Evolutionary conservation across 192 early-diverging fungal genomes (phyloP), one percentile per base, ranked within the genome.

Genomic region (Entophlyctis luteolus): DNA sequence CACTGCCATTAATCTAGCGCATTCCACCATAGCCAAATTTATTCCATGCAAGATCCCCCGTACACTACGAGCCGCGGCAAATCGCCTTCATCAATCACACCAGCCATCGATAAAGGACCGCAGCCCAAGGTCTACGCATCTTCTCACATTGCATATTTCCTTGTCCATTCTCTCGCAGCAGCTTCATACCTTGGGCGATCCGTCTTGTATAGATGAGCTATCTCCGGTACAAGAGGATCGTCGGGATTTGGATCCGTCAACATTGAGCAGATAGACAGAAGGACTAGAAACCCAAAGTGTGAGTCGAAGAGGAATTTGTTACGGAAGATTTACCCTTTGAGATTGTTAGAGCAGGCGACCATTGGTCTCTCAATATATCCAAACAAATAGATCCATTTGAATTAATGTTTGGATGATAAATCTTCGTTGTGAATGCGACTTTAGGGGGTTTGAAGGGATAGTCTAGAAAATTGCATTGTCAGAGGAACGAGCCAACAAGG

Each of bases 361-460:
- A 98, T 75, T 98, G 94, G 75, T 98, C 96, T 72, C 86, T 93
- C 75, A 98, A 82, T 71, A 98, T 98, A 77, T 98, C 96, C 77
- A 98, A 80, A 73, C 95, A 98, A 75, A 98, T 98, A 77, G 87
- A 89, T 54, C 96, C 96, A 76, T 96, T 97, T 79, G 86, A 89
- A 84, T 98, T 97, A 79, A 98, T 96, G 84, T 98, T 98, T 56
- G 95, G 95, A 79, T 98, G 96, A 72, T 98, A 98, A 70, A 98
- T 96, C 68, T 88, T 83, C 50, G 95, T 98, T 62, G 90, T 95
- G 77, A 97, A 98, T 79, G 85, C 91, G 53, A 98, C 86, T 87
- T 91, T 68, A 16, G 48, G 38, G 14, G 63, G 63, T 66, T 66
- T 66, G 63, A 66, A 66, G 8, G 68, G 45, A 32, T 53, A 69